Conservation (phyloP, 257 asterid species). For the Penstemon davidsonii region DNA sequence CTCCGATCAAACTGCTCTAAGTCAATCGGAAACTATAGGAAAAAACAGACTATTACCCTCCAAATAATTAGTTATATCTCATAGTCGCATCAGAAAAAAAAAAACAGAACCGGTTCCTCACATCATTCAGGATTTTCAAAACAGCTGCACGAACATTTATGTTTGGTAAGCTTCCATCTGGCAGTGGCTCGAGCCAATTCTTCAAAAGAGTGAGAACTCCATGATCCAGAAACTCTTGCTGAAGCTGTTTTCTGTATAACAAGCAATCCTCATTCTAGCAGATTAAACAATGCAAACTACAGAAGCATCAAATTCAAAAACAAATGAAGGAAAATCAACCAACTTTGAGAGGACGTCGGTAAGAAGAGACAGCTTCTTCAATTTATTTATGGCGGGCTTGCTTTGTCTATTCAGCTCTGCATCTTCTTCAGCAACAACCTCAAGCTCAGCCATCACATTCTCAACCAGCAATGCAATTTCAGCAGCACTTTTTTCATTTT, state of each 20-base stretch:
- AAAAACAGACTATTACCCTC: constrained; percentile 27
- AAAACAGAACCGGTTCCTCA: constrained; percentile 29
- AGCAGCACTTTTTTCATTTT: constrained; percentile 80
- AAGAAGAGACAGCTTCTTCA: constrained; percentile 84
- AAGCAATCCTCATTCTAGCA: constrained; percentile 25
- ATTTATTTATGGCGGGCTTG: constrained; percentile 85
- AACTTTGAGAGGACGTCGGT: constrained; percentile 88
- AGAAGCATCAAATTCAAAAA: constrained; percentile 17
- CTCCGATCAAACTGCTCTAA: constrained; percentile 76
- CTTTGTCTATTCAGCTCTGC: constrained; percentile 81
- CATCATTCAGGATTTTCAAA: constrained; percentile 77
- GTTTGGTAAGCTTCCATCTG: constrained; percentile 97
- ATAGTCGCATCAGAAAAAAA: neutral
- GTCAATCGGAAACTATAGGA: constrained; percentile 85
- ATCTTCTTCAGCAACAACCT: constrained; percentile 90
- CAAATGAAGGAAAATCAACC: constrained; percentile 27
- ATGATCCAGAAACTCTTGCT: constrained; percentile 91
- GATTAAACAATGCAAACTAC: constrained; percentile 1
- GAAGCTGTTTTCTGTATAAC: constrained; percentile 81
- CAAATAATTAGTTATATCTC: constrained; percentile 17
- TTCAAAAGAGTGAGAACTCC: constrained; percentile 79
- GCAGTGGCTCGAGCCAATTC: constrained; percentile 97
- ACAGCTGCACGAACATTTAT: constrained; percentile 88
- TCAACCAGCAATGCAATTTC: constrained; percentile 87
- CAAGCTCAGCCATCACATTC: constrained; percentile 93